These are phyloP conservation scores for Brassica napus DNA, from an alignment of 345 rosid genomes.

Conservation along the genomic window DNA sequence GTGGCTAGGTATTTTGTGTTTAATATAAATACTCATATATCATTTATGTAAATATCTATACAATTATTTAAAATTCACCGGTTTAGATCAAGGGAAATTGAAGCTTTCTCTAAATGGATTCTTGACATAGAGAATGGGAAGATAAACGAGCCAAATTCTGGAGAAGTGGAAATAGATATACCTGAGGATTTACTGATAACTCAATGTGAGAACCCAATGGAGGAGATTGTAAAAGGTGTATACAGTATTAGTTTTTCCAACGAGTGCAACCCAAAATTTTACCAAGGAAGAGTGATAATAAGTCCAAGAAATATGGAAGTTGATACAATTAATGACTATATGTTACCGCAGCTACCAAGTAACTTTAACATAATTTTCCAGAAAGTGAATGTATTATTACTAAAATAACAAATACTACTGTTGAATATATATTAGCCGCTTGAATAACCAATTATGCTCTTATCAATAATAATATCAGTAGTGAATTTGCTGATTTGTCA, in stretches of 20 bases:
- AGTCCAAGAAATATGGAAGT: not conserved
- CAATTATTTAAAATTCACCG: no score
- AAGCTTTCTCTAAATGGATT: not conserved
- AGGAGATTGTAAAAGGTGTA: not conserved
- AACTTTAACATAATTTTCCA: not conserved
- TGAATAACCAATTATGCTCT: no score
- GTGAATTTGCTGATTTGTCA: no score
- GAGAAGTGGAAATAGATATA: not conserved
- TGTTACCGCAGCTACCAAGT: not conserved
- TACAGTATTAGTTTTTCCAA: not conserved
- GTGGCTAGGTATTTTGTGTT: not conserved
- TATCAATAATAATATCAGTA: no score
- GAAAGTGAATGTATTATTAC: not conserved
- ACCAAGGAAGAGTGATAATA: not conserved
- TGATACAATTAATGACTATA: not conserved
- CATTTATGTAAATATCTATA: no score
- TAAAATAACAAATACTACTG: no score
- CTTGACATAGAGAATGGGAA: not conserved
- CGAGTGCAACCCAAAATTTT: not conserved
- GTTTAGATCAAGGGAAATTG: not conserved
- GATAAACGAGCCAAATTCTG: not conserved
- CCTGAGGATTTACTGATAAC: not conserved
- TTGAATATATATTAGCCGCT: no score
- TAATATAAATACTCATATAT: not conserved
- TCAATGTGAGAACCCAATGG: conserved; percentile 20